A percentile compares a stretch with the other conserved stretches of the same genome.
These are phyloP conservation scores for Anastatica hierochuntica DNA, from an alignment of 345 rosid genomes.

Conservation along the genomic window DNA sequence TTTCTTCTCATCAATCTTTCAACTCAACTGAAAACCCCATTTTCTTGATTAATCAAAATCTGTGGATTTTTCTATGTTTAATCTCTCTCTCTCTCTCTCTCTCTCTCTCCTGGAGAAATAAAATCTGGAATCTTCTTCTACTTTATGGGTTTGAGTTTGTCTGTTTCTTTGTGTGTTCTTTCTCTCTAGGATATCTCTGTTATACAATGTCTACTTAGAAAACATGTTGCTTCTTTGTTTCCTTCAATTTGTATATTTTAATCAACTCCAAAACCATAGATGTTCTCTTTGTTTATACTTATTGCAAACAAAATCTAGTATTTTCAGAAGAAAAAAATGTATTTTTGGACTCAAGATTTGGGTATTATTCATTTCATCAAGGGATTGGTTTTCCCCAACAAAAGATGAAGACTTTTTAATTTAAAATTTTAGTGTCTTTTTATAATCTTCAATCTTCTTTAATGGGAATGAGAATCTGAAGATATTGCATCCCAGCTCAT, in stretches of 20 bases:
- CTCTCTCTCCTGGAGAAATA: neutral
- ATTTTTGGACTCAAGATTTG: conserved; percentile 1
- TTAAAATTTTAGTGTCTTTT: neutral
- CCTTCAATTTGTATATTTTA: neutral
- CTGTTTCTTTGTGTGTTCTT: conserved; percentile 18
- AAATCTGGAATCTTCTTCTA: conserved; percentile 11
- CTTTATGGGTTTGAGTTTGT: neutral
- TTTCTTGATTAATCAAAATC: too few relatives aligned
- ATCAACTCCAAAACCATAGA: too few relatives aligned
- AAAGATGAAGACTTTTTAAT: conserved; percentile 9
- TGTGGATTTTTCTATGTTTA: neutral
- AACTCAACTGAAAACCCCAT: neutral
- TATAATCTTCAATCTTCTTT: conserved; percentile 9
- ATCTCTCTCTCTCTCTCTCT: neutral
- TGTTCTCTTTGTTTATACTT: neutral
- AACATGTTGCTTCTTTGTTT: neutral
- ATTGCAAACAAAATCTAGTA: neutral
- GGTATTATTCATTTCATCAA: conserved; percentile 3
- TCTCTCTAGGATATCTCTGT: conserved; percentile 1
- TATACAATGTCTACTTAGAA: neutral
- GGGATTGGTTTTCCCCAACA: neutral
- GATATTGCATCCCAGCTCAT: conserved; percentile 32
- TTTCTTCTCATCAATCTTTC: conserved; percentile 1
- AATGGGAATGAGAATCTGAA: conserved; percentile 28
- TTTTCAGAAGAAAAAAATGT: neutral